phyloP scores from a whole-genome alignment of 2,329 filamentous ascomycete genomes.

The Sporothrix mexicana region DNA sequence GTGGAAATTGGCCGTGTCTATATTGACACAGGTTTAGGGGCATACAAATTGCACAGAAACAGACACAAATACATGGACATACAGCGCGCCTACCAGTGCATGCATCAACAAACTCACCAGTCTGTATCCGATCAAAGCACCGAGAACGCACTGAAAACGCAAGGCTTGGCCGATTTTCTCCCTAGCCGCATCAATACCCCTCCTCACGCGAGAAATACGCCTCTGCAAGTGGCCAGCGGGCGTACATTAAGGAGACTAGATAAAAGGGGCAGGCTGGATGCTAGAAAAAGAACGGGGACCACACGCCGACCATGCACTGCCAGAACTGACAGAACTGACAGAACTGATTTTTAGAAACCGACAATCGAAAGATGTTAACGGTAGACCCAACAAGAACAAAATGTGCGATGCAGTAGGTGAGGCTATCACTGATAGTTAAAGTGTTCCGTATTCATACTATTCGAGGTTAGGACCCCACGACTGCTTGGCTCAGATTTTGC shows the following conservation, averaged over 20 bases:
- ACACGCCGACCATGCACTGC: background rate
- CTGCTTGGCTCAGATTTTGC: background rate
- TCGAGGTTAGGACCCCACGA: background rate
- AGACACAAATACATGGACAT: too few species aligned
- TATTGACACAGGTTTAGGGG: too few species aligned
- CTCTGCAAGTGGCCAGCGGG: conserved; percentile 5
- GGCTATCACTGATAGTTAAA: background rate
- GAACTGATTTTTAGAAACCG: background rate
- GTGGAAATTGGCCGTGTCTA: background rate
- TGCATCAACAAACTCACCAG: background rate
- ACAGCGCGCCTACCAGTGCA: too few species aligned
- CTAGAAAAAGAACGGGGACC: background rate
- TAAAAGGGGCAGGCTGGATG: conserved; percentile 13
- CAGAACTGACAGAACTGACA: background rate
- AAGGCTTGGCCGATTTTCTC: background rate
- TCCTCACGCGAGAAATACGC: background rate
- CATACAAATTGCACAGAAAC: too few species aligned
- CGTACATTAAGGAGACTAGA: background rate
- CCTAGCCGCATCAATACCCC: background rate
- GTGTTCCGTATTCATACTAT: background rate
- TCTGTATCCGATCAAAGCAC: background rate
- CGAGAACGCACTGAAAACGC: too few species aligned
- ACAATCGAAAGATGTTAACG: background rate
- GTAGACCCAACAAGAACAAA: background rate
- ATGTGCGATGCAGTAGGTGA: background rate